Conservation (phyloP, 1,284 basidiomycete species). For the Sphaerobolus stellatus region DNA sequence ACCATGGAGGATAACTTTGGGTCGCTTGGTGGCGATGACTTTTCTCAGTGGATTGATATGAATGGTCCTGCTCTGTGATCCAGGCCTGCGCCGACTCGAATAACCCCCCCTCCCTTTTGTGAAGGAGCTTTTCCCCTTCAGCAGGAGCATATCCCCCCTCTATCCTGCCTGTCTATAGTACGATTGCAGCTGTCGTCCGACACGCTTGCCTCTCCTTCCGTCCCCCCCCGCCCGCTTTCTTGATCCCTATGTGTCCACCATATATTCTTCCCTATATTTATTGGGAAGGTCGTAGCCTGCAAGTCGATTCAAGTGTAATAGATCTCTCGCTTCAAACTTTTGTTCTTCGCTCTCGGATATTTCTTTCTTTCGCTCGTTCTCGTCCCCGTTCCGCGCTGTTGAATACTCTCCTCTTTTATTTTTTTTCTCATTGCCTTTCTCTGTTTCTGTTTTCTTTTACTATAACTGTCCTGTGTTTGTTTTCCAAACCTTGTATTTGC, state of each 20-base stretch:
- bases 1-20: conserved; percentile 7
- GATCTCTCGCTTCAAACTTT: not conserved
- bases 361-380: not conserved
- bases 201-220: not conserved
- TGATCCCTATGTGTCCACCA: not conserved
- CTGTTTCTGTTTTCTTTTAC: not conserved
- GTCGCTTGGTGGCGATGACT: conserved; percentile 1
- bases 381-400: not conserved
- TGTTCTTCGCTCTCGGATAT: not conserved
- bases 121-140: not conserved
- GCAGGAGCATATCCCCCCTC: not conserved
- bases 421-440: conserved; percentile 7
- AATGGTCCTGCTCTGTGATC: conserved; percentile 1
- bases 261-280: conserved; percentile 5
- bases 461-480: not conserved
- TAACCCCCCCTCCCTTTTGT: too few species aligned
- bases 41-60: conserved; percentile 14
- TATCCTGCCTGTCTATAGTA: not conserved
- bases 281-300: conserved; percentile 2
- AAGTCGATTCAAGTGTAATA: not conserved
- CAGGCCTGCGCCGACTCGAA: too few species aligned
- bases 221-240: not conserved
- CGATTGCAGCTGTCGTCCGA: not conserved
- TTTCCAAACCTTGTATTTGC: not conserved
- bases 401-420: not conserved